phyloP scores from a whole-genome alignment of 192 early-diverging fungal species.

The Geranomyces variabilis region DNA sequence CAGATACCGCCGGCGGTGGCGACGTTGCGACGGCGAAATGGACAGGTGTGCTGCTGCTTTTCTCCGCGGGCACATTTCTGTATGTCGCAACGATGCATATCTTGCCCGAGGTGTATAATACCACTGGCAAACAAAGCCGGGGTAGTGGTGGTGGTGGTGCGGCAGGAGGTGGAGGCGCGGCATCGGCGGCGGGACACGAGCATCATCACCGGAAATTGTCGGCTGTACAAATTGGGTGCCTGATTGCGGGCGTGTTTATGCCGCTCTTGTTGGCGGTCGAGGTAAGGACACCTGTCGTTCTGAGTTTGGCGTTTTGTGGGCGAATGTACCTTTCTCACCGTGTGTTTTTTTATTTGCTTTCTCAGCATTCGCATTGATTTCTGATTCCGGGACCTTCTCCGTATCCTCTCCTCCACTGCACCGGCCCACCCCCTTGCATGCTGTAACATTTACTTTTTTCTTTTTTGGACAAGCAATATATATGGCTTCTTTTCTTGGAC shows the following conservation, averaged over 20 bases:
- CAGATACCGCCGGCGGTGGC: conserved; percentile 33
- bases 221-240: conserved; percentile 24
- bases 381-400: too few relatives aligned
- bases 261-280: conserved; percentile 36
- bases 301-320: too few relatives aligned
- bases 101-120: conserved; percentile 64
- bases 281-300: conserved; percentile 18
- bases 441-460: too few relatives aligned
- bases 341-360: too few relatives aligned
- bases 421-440: too few relatives aligned
- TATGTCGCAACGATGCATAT: conserved; percentile 92
- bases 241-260: conserved; percentile 36
- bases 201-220: conserved; percentile 28
- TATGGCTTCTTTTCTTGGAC: too few relatives aligned
- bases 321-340: too few relatives aligned
- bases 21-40: conserved; percentile 58
- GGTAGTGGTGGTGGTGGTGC: conserved; percentile 7
- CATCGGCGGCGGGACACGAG: neutral
- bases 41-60: conserved; percentile 83
- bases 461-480: too few relatives aligned
- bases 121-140: neutral
- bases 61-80: conserved; percentile 81
- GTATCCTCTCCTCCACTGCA: too few relatives aligned
- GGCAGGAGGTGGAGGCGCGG: too few relatives aligned
- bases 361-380: too few relatives aligned